These are phyloP conservation scores for Colletotrichum sp. DNA, from an alignment of 2,329 filamentous ascomycete species.

Conservation along the genomic window DNA sequence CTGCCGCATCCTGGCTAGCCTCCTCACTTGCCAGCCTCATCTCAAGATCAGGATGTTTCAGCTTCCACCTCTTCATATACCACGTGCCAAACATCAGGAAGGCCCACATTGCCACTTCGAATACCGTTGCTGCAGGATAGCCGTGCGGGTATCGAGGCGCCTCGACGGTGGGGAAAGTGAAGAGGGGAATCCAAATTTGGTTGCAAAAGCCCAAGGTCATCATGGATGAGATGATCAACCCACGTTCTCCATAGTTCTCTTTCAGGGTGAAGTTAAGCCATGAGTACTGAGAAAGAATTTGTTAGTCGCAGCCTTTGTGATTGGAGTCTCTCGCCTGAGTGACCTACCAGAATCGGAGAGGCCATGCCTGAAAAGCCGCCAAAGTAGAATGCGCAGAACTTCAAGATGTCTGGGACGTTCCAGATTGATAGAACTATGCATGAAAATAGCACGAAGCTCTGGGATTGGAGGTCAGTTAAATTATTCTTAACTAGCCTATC, in stretches of 20 bases:
- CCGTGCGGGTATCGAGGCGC: constrained; percentile 29
- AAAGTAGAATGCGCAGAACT: constrained; percentile 35
- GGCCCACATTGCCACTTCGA: constrained; percentile 30
- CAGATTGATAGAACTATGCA: constrained; percentile 31
- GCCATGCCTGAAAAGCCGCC: constrained; percentile 33
- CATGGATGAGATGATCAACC: constrained; percentile 36
- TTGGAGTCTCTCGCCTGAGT: neutral
- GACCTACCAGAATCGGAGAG: constrained; percentile 27
- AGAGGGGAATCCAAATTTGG: constrained; percentile 32
- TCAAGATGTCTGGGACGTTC: constrained; percentile 31
- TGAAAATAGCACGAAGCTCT: constrained; percentile 28
- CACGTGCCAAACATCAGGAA: constrained; percentile 29
- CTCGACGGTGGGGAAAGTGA: constrained; percentile 31
- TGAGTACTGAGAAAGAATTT: constrained; percentile 23
- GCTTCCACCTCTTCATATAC: constrained; percentile 31
- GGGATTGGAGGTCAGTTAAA: fast-evolving
- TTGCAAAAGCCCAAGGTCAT: constrained; percentile 37
- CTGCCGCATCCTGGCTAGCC: neutral
- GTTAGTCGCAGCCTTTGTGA: neutral
- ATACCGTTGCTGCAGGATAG: constrained; percentile 29
- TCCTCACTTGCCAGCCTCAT: constrained; percentile 17
- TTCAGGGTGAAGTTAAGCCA: constrained; percentile 35
- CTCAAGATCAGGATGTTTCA: constrained; percentile 24
- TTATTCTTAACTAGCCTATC: neutral
- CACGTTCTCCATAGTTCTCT: constrained; percentile 35